A percentile compares a stretch with the other conserved stretches of the same genome.
Evolutionary conservation across 192 early-diverging fungal genomes (phyloP).

Genomic region (Globomyces pollinis-pini): DNA sequence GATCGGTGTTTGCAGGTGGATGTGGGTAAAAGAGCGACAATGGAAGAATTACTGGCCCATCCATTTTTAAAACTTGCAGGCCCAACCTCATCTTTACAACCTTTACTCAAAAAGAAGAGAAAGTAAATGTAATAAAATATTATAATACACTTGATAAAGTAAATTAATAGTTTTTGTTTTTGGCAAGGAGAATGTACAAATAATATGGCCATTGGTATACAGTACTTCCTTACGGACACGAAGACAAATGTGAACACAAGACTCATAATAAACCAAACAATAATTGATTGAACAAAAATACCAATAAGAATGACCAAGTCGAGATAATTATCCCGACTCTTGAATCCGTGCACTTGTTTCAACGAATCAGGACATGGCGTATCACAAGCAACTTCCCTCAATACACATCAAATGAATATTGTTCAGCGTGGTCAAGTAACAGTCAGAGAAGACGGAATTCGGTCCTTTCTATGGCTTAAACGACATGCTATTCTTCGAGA

Average conservation of each 20-base stretch:
- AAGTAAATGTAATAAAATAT: neutral
- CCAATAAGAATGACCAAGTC: too few species aligned
- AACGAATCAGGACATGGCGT: too few species aligned
- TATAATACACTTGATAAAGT: neutral
- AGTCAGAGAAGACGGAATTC: slow-evolving; percentile 88
- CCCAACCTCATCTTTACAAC: slow-evolving; percentile 63
- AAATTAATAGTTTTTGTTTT: too few species aligned
- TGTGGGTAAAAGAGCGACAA: slow-evolving; percentile 71
- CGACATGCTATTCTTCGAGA: slow-evolving; percentile 82
- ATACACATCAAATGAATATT: neutral
- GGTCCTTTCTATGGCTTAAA: slow-evolving; percentile 93
- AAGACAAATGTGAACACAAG: too few species aligned
- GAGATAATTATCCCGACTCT: too few species aligned
- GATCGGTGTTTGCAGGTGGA: slow-evolving; percentile 88
- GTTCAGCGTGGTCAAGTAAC: slow-evolving; percentile 73
- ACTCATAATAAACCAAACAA: too few species aligned
- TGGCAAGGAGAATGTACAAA: too few species aligned
- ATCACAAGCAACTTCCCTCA: too few species aligned
- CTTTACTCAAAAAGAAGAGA: slow-evolving; percentile 59
- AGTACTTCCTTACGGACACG: too few species aligned
- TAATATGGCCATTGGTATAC: too few species aligned
- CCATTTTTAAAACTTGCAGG: slow-evolving; percentile 79
- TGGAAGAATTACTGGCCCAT: slow-evolving; percentile 77
- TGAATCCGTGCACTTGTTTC: too few species aligned
- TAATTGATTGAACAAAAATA: too few species aligned